phyloP scores from a whole-genome alignment of 352 stramenopile species.

The Phytophthora europaea region DNA sequence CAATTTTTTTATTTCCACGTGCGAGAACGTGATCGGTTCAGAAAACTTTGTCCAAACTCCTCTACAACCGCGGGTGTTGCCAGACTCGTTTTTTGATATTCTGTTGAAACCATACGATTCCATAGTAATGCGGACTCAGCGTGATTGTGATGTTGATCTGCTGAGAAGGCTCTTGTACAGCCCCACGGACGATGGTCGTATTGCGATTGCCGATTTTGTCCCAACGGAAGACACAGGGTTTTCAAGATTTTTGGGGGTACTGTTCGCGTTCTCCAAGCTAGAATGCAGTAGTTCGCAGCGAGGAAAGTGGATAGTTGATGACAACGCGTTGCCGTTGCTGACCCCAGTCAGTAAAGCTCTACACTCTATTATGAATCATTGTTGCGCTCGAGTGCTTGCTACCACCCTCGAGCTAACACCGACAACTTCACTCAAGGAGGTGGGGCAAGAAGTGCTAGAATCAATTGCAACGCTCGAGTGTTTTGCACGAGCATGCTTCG shows the following conservation, averaged over 20 bases:
- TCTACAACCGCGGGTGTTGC: background rate
- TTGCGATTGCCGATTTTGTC: slow-evolving; percentile 52
- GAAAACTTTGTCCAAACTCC: background rate
- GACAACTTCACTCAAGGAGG: slow-evolving; percentile 26
- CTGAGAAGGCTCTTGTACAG: slow-evolving; percentile 43
- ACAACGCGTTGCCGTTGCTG: slow-evolving; percentile 28
- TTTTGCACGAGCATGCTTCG: slow-evolving; percentile 56
- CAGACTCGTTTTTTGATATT: slow-evolving; percentile 32
- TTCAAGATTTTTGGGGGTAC: slow-evolving; percentile 38
- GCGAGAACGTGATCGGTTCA: slow-evolving; percentile 17
- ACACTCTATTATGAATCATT: slow-evolving; percentile 62
- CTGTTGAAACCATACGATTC: slow-evolving; percentile 21
- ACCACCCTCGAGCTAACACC: slow-evolving; percentile 30
- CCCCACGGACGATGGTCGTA: slow-evolving; percentile 44
- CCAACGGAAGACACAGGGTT: slow-evolving; percentile 40
- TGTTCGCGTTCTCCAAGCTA: slow-evolving; percentile 48
- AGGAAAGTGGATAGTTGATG: slow-evolving; percentile 22
- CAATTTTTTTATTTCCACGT: slow-evolving; percentile 35
- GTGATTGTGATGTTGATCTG: slow-evolving; percentile 45
- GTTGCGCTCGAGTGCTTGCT: slow-evolving; percentile 49
- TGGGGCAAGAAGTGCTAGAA: slow-evolving; percentile 27
- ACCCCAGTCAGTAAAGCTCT: slow-evolving; percentile 53
- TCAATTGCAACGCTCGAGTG: slow-evolving; percentile 47
- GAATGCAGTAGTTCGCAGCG: slow-evolving; percentile 31
- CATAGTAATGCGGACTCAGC: slow-evolving; percentile 29